Base-by-base conservation (phyloP, 352 stramenopile species). In the Phytophthora sp. region DNA sequence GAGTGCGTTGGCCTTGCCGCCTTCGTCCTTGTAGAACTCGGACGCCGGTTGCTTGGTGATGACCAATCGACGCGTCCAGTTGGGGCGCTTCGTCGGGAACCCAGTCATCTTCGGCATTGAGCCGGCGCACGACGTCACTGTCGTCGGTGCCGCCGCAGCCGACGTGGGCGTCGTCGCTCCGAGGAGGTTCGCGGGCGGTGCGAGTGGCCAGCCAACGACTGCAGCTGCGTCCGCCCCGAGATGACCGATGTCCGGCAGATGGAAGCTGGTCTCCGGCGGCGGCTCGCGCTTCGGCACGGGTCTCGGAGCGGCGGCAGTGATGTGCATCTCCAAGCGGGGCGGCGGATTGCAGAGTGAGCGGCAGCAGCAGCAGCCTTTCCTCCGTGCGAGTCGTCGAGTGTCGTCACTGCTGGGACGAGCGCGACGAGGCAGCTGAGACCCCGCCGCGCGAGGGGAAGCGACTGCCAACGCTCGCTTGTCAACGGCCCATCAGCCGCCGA, bases 21-120 rank as follows among this genome's bases (percentile, higher is more conserved):
- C 87, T 92, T 95, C 87, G 49, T 95, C 87, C 58, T 95, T 95
- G 73, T 94, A 95, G 54, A 95, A 95, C 61, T 94, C 85, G 15
- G 87, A 92, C 11, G 77, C 62, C 8, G 87, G 87, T 62, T 95
- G 87, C 66, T 90, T 95, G 10, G 84, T 92, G 39, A 95, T 85
- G n/a, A 94, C 85, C 37, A 95, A 66, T 39, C 87, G 72, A 31
- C 85, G 77, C 12, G 82, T 84, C 84, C 84, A 91, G 11, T 74
- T 78, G n/a, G 39, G 35, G 13, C 83, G 72, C 56, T 84, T 84
- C 12, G 63, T 51, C 31, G 48, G 41, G 28, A 69, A 45, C 1
- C 32, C 34, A 20, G 30, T 12, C n/a, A 55, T 35, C 46, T 54
- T 65, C 24, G 35, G 32, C 26, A 21, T 62, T 35, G 38, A 72